A percentile compares a stretch with the other conserved stretches of the same genome.
Evolutionary conservation across 169 alveolate species (phyloP).

Genomic region (Besnoitia besnoiti): DNA sequence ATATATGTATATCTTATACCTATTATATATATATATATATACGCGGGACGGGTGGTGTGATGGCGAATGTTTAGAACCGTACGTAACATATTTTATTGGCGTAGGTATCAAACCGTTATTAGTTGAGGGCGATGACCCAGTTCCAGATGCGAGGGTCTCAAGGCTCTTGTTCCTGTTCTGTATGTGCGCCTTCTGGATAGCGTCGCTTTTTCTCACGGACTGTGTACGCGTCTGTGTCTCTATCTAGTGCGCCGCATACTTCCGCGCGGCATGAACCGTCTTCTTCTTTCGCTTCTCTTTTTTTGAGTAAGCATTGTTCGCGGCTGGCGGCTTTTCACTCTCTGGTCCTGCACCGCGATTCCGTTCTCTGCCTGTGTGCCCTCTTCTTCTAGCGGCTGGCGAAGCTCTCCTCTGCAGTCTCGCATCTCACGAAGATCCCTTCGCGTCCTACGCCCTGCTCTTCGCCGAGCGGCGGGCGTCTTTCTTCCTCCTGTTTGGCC

Average conservation of each 20-base stretch:
- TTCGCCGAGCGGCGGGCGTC: background rate
- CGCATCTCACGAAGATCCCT: background rate
- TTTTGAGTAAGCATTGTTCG: background rate
- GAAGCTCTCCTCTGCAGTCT: background rate
- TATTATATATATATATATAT: no score
- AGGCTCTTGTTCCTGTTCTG: no score
- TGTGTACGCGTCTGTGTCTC: background rate
- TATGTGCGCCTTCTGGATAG: background rate
- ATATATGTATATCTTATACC: background rate
- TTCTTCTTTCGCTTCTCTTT: background rate
- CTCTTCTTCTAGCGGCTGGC: no score
- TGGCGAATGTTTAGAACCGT: background rate
- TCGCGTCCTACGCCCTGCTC: background rate
- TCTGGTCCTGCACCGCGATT: background rate
- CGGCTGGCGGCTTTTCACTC: background rate
- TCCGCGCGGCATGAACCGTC: no score
- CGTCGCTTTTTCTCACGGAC: background rate
- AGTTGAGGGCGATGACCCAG: background rate
- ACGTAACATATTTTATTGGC: background rate
- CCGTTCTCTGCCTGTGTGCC: background rate
- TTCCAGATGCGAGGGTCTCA: background rate
- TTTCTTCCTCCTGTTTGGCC: no score
- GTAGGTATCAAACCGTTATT: no score
- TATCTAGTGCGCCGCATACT: no score
- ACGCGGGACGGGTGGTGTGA: background rate